Evolutionary conservation across 768 basidiomycete species (phyloP), one percentile per base, ranked within the genome.

Genomic region (Termitomyces sp.): DNA sequence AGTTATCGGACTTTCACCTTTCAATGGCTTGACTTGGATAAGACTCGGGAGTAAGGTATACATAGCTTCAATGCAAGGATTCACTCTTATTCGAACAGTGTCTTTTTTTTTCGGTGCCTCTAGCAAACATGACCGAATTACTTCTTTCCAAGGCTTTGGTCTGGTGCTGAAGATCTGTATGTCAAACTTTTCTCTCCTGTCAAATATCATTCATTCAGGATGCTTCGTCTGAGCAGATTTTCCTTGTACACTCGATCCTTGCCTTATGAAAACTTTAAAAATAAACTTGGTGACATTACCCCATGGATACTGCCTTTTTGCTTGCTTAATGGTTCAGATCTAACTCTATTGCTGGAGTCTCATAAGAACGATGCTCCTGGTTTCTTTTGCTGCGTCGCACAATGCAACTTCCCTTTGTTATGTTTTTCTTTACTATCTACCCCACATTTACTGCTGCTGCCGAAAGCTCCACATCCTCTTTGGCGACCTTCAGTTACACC

Each of bases 401-500:
- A 34, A 49, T 57, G 55, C 33, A 49, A 27, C 37, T 39, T 22
- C 15, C 27, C 24, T n/a, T 24, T 11, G 15, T 31, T 22, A 7
- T 57, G 16, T 15, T 49, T 4, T 12, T 52, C 33, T n/a, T 39
- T 24, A 20, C 45, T 54, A 33, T 54, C 4, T 24, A 8, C 27
- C 7, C 52, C 9, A 9, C 7, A 9, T n/a, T 11, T 9, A 30
- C 33, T n/a, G 18, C 31, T 6, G 31, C 36, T 7, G 36, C 36
- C 11, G 34, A 11, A 9, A 22, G 41, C 18, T 54, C 52, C 2
- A 36, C 52, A 11, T 20, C 24, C 16, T 30, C 16, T 9, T n/a
- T 15, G 9, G 27, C 36, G 6, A 20, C 2, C 27, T 58, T 58
- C 20, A 47, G 47, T 42, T 63, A 63, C 31, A 60, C 56, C 6